These are phyloP conservation scores for Rhynchosporium agropyri DNA, from an alignment of 2,329 filamentous ascomycete genomes.

Conservation along the genomic window DNA sequence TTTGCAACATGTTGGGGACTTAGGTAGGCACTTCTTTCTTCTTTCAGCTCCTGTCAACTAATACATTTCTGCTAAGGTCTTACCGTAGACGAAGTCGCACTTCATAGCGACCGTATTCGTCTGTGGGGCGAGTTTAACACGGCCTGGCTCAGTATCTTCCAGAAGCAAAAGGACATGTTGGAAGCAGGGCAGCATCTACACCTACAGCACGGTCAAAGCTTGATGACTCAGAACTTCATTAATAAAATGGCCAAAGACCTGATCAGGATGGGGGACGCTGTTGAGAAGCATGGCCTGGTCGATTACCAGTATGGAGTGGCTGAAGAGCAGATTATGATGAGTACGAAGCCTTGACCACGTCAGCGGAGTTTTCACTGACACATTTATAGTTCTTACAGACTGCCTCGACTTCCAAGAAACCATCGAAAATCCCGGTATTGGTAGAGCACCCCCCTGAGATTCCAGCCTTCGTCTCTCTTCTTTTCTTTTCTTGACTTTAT, in stretches of 20 bases:
- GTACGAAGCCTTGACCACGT: conserved; percentile 54
- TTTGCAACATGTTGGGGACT: conserved; percentile 62
- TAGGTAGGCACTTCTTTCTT: conserved; percentile 57
- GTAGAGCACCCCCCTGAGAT: conserved; percentile 37
- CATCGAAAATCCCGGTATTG: conserved; percentile 19
- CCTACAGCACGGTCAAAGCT: conserved; percentile 51
- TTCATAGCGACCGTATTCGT: conserved; percentile 75
- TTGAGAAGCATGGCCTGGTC: conserved; percentile 90
- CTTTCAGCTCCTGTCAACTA: conserved; percentile 39
- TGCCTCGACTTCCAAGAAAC: conserved; percentile 56
- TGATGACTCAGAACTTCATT: conserved; percentile 70
- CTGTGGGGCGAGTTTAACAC: conserved; percentile 95
- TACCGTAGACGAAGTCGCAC: conserved; percentile 76
- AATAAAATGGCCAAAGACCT: conserved; percentile 82
- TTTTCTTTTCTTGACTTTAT: conserved; percentile 15
- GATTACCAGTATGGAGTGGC: conserved; percentile 97
- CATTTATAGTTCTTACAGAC: conserved; percentile 50
- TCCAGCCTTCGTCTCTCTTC: neutral
- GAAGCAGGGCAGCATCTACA: conserved; percentile 42
- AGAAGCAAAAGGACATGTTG: conserved; percentile 78
- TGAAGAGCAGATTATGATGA: conserved; percentile 85
- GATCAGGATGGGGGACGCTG: conserved; percentile 77
- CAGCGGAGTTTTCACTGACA: conserved; percentile 2
- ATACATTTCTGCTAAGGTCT: conserved; percentile 63
- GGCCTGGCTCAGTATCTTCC: conserved; percentile 82